Base-by-base conservation (phyloP, 2,329 filamentous ascomycete genomes). In the Ophiognomonia clavigignenti-juglandacearum region DNA sequence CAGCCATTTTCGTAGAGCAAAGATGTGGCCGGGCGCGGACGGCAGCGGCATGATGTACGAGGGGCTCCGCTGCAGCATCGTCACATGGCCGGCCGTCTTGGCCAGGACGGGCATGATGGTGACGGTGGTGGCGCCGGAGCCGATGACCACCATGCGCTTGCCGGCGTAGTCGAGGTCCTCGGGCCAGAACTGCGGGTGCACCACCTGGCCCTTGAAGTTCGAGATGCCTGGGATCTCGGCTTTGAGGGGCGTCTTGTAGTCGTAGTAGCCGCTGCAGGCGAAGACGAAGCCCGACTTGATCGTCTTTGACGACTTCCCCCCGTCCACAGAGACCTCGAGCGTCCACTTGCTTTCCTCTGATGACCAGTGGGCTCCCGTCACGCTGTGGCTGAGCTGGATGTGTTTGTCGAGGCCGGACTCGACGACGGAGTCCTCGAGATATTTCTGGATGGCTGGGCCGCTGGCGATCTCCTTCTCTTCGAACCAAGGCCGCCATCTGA, bases 51-150 rank as follows among this genome's bases (percentile, higher is more conserved):
- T 55, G 46, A 91, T 74, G 57, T 88, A 91, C 0, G 75, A 77
- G 0, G 89, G 89, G 38, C 82, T 88, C 47, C 89, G 80, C 66
- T 95, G 88, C 3, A 95, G 74, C 79, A 92, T 88, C 1, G 86
- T 92, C 23, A 90, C 81, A 13, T 78, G 75, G 5, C 66, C 67
- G 5, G 85, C 86, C 32, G 75, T 78, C 36, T 85, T 68, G 1
- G 82, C 79, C 38, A 95, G 66, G 39, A 74, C 77, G 1, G 88
- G 89, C 3, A 95, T 63, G 1, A 95, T 72, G 0, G 88, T 93
- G 40, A 92, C 68, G 6, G 88, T 85, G 0, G 89, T 95, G 3
- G 88, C 88, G 7, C 89, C 89, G 14, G 79, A 85, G 14, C 88
- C 88, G 52, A 93, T 79, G 48, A 92, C 72, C 36, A 88, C 75